These are phyloP conservation scores for Vicia villosa DNA, from an alignment of 306 rosid species.

Conservation along the genomic window DNA sequence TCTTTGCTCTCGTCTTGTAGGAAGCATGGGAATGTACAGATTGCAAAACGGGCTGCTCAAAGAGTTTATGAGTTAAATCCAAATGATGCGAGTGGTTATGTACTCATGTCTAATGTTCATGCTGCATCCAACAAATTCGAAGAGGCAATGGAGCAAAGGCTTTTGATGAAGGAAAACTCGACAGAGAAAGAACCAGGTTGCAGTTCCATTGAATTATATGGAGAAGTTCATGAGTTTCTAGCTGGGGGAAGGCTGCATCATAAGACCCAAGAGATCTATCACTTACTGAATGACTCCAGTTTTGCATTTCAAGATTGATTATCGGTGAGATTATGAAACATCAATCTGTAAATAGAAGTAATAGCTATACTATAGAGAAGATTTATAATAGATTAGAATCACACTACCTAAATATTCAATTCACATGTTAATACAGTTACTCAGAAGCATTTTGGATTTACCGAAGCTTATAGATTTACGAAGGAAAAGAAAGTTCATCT, in stretches of 20 bases:
- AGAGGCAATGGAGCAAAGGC: constrained; percentile 65
- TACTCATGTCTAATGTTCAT: constrained; percentile 73
- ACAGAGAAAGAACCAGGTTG: constrained; percentile 83
- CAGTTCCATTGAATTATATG: constrained; percentile 78
- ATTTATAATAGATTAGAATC: neutral
- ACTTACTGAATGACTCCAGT: constrained; percentile 48
- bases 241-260: constrained; percentile 73
- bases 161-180: constrained; percentile 62
- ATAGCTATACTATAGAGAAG: neutral
- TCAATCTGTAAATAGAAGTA: constrained; percentile 7
- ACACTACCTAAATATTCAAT: constrained; percentile 8
- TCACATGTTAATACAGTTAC: constrained; percentile 20
- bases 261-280: constrained; percentile 63
- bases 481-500: neutral
- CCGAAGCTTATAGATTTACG: neutral
- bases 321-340: constrained; percentile 16
- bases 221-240: constrained; percentile 79
- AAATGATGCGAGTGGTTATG: constrained; percentile 62
- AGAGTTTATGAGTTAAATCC: constrained; percentile 63
- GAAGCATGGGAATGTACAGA: constrained; percentile 62
- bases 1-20: constrained; percentile 77
- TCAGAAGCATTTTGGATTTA: constrained; percentile 12
- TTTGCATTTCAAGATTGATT: constrained; percentile 20
- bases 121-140: constrained; percentile 57
- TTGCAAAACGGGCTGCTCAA: constrained; percentile 66